Base-by-base conservation (phyloP, 2,329 filamentous ascomycete genomes). In the Aspergillus luchuensis region DNA sequence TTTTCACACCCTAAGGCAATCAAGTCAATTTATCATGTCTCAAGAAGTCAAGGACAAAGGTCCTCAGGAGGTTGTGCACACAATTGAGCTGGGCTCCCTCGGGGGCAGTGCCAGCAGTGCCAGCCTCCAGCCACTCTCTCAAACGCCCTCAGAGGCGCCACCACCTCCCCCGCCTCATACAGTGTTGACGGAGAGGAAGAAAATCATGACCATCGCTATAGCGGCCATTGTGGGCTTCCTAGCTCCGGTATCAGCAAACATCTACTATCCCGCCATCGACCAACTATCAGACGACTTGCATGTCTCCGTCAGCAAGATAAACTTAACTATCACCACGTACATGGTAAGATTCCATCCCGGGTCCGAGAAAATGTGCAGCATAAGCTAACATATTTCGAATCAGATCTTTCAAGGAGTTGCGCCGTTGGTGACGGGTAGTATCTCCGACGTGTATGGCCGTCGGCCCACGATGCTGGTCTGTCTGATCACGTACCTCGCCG, bases 381-480 rank as follows among this genome's bases (percentile, higher is more conserved):
- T 15, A 25, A 19, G 41, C 15, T 49, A 49, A 49, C 13, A 23
- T 8, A 23, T 2, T 15, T 7, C 2, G 17, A 6, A 8, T 13
- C 15, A 50, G 71, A 81, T 89, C 57, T 79, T 89, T 48, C 87
- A 89, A 71, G 87, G 82, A 19, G 72, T 90, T 1, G 80, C 86
- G 0, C 87, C 87, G 0, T 84, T 82, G 7, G 70, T 89, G 8
- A 83, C 87, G 48, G 87, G 86, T 3, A 85, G 86, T 59, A 82
- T 89, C 43, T 84, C 84, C 4, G 87, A 90, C 69, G 80, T 78
- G 65, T 80, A 82, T 4, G 87, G 87, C 8, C 81, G 87, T 28
- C 79, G 87, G n/a, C 86, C 86, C 0, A 85, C 85, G 3, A 88
- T 86, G 62, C 79, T 88, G 23, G 70, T 88, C 28, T 81, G 82